Evolutionary conservation across 2,329 filamentous ascomycete species (phyloP), one percentile per base, ranked within the genome.

Genomic region (Cytospora chrysosperma): DNA sequence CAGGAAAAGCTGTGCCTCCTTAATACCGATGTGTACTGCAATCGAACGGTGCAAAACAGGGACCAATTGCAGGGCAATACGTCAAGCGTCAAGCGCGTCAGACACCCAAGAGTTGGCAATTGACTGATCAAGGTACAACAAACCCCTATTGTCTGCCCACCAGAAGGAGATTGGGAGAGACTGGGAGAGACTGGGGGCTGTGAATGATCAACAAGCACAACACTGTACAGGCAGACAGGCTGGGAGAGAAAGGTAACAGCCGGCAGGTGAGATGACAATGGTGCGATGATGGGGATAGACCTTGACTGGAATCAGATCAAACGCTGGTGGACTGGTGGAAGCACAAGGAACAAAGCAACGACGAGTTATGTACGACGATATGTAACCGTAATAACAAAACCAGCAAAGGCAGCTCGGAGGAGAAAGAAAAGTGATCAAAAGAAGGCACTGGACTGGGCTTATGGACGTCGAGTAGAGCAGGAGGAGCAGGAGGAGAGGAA

Each of bases 111-210:
- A 4, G 12, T 24, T 34, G 59, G 37, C 58, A 32, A 61, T 13
- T 24, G 3, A 43, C 37, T 55, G 51, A 61, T 61, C 51, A 49
- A 50, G 40, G 50, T 55, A 53, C n/a, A 47, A 51, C 51, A 24
- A 43, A 51, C 52, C 59, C 51, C 47, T 34, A 61, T 55, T 55
- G 51, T 30, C 28, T 24, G 28, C 40, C 51, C 54, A 55, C 49
- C 27, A 26, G 37, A 50, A 37, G 50, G 58, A 60, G 50, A 60
- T 60, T 60, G 58, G 58, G 58, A 60, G 51, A 28, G 52, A 55
- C 37, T 61, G 51, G 59, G 59, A 27, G 27, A 28, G 13, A 26
- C 51, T 47, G 43, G 43, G 43, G n/a, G n/a, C 24, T 47, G 54
- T 28, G 37, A 27, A 49, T 49, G 58, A 55, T 55, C 51, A 54